Evolutionary conservation across 2,329 filamentous ascomycete species (phyloP), one percentile per base, ranked within the genome.

Genomic region (Cyphellophora europaea): DNA sequence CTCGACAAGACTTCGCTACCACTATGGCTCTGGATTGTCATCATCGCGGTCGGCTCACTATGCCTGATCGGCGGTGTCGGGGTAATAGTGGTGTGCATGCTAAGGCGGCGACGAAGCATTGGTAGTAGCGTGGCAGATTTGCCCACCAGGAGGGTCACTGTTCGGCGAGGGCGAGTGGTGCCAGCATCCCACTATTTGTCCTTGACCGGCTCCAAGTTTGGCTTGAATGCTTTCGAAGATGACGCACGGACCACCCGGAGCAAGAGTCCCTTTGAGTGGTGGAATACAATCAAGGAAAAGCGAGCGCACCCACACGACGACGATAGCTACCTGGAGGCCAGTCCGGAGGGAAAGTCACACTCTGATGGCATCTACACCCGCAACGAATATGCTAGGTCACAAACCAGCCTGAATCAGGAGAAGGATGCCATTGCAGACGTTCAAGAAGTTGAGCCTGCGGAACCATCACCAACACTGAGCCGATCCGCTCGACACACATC

Each of bases 121-220:
- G 29, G 19, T 16, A 28, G 30, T 15, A 33, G 33, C 16, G 25
- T 32, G 11, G 32, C 34, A 15, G 41, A 43, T 19, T 36, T 35
- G 19, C 40, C 47, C 15, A 45, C 44, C 25, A 41, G 47, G n/a
- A 38, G 38, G 19, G 38, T 49, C n/a, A 48, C 47, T 3, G 35
- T 50, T 17, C 38, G 46, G 21, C 40, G 48, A 30, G 48, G 48
- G 12, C 36, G 46, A 27, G 31, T 50, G 17, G 48, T 50, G 10
- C 45, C 44, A 8, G 41, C 38, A 16, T 47, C 48, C 14, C 44
- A 46, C 27, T 44, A 50, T 36, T 33, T 49, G 14, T 50, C 48
- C 23, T 41, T 50, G 29, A 50, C 48, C 4, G 48, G 48, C n/a
- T 50, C 48, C 17, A 49, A 35, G 28, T 50, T 50, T 30, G 48